phyloP scores from a whole-genome alignment of 805 yeast genomes.

The Kuraishia cidri region DNA sequence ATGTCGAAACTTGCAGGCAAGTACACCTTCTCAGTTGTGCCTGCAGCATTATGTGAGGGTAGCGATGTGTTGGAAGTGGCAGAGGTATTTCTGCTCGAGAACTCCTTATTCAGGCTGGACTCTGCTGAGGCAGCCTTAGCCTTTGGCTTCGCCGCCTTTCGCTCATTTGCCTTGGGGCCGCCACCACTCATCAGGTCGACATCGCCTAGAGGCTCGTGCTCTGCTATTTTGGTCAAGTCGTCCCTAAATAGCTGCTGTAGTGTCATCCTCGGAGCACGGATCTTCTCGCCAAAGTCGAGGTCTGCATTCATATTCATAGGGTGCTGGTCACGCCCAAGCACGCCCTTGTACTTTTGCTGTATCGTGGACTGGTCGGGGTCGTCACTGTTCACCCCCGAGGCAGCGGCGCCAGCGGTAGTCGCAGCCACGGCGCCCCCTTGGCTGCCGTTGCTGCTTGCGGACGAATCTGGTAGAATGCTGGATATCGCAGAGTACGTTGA shows the following conservation, averaged over 20 bases:
- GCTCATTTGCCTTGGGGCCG: constrained; percentile 2
- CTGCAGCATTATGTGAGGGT: background rate
- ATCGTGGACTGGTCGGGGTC: too few species aligned
- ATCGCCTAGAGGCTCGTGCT: constrained; percentile 8
- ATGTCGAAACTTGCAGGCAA: constrained; percentile 40
- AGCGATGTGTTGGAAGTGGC: background rate
- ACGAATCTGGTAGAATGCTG: constrained; percentile 2
- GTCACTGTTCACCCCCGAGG: background rate
- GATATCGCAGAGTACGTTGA: constrained; percentile 4
- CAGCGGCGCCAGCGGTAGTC: background rate
- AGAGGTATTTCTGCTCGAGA: constrained; percentile 6
- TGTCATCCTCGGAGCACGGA: constrained; percentile 47
- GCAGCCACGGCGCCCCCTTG: background rate
- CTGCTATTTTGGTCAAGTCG: constrained; percentile 5
- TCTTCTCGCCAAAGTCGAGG: constrained; percentile 42
- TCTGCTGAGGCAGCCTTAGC: too few species aligned
- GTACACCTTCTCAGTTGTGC: constrained; percentile 13
- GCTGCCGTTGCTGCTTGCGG: background rate
- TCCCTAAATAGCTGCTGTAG: constrained; percentile 13
- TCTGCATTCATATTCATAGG: too few species aligned
- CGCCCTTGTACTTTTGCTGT: constrained; percentile 1
- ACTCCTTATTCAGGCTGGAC: background rate
- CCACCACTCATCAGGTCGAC: constrained; percentile 4
- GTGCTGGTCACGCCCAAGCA: too few species aligned
- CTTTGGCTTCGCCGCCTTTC: constrained; percentile 1